phyloP scores from a whole-genome alignment of 805 yeast species.

The Metschnikowia vanudenii region DNA sequence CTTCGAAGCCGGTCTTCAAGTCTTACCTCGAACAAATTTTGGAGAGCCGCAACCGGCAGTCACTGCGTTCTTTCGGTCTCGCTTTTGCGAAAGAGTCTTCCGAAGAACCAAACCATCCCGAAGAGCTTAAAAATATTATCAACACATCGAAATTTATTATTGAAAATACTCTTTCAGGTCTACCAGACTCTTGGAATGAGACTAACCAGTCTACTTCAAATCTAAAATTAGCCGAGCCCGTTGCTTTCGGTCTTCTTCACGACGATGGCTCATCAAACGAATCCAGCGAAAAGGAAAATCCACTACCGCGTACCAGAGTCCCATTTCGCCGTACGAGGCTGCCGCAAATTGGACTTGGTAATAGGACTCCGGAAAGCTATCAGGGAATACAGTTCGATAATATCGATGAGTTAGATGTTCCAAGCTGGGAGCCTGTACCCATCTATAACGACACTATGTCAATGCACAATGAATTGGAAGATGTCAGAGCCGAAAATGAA shows the following conservation, averaged over 20 bases:
- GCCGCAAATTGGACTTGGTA: constrained; percentile 10
- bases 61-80: constrained; percentile 4
- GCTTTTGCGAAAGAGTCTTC: constrained; percentile 11
- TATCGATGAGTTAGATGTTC: constrained; percentile 15
- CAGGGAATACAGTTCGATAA: constrained; percentile 12
- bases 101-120: constrained; percentile 2
- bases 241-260: constrained; percentile 14
- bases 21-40: constrained; percentile 36
- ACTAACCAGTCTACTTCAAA: neutral
- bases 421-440: constrained; percentile 17
- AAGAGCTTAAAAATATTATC: constrained; percentile 4
- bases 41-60: constrained; percentile 16
- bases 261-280: constrained; percentile 13
- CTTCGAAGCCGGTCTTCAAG: constrained; percentile 16
- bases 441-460: constrained; percentile 5
- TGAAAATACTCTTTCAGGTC: constrained; percentile 20
- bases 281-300: constrained; percentile 15
- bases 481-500: neutral
- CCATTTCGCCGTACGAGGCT: constrained; percentile 4
- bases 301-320: neutral
- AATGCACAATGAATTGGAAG: neutral
- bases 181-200: constrained; percentile 10
- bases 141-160: constrained; percentile 18
- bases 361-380: constrained; percentile 8
- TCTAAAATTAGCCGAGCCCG: constrained; percentile 18